Percentiles rank a stretch among this genome's conserved stretches.
phyloP scores from a whole-genome alignment of 139 green algal genomes.

The Chlamydomonas sp. region DNA sequence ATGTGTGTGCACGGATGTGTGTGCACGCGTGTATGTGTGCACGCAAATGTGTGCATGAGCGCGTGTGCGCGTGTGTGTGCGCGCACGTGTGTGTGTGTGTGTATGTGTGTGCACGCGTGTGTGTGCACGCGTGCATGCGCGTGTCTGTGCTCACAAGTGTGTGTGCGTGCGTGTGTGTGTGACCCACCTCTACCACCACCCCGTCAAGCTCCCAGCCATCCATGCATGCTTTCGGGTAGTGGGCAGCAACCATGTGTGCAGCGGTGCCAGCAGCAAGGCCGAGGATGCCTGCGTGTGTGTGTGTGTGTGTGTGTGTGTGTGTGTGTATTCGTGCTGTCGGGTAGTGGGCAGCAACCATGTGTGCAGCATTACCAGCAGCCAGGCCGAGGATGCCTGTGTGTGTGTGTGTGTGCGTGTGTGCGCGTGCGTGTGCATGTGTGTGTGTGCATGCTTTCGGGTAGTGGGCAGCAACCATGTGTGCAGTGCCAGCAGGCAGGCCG shows the following conservation, averaged over 20 bases:
- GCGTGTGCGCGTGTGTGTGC: neutral
- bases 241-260: neutral
- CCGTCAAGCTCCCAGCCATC: neutral
- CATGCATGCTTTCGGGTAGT: neutral
- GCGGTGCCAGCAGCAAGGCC: too few species aligned
- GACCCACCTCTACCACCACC: too few species aligned
- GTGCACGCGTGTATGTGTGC: too few species aligned
- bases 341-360: neutral
- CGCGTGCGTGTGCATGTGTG: neutral
- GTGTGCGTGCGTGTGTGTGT: too few species aligned
- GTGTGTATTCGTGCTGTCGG: too few species aligned
- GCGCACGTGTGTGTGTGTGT: neutral
- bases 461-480: neutral
- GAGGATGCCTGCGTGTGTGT: too few species aligned
- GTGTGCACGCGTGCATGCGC: neutral
- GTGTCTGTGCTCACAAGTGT: neutral
- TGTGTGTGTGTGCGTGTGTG: neutral
- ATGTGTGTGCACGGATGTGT: too few species aligned
- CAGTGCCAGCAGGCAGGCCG: neutral
- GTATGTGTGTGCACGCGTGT: neutral
- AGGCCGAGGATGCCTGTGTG: neutral
- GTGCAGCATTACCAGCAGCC: neutral
- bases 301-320: too few species aligned
- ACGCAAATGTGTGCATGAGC: too few species aligned
- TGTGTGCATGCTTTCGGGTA: neutral